A percentile compares a stretch with the other conserved stretches of the same genome.
These are phyloP conservation scores for Coniosporium apollinis DNA, from an alignment of 495 filamentous ascomycete species.

Conservation along the genomic window DNA sequence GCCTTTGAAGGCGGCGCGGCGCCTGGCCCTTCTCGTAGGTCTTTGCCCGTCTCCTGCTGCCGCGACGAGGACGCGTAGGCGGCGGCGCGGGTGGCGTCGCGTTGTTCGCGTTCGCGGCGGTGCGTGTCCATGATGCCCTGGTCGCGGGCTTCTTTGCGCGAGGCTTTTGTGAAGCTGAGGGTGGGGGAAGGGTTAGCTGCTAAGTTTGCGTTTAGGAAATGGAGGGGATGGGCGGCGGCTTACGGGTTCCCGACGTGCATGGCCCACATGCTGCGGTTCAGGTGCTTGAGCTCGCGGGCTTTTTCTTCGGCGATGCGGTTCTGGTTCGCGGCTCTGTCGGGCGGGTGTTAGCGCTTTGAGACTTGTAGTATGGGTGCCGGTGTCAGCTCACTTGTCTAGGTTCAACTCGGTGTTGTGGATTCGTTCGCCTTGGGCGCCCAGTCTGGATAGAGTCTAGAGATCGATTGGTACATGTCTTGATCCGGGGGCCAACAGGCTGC, in stretches of 20 bases:
- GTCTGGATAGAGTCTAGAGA: conserved; percentile 45
- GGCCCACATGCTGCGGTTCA: conserved; percentile 54
- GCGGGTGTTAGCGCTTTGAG: no score
- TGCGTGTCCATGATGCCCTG: conserved; percentile 43
- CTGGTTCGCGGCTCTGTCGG: conserved; percentile 38
- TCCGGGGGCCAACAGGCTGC: no score
- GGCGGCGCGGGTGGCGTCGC: conserved; percentile 50
- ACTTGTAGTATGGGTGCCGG: no score
- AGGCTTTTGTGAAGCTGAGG: conserved; percentile 42
- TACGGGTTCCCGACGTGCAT: conserved; percentile 53
- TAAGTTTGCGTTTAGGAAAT: no score
- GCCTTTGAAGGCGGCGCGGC: conserved; percentile 20
- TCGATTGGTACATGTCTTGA: no score
- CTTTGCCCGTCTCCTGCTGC: conserved; percentile 42
- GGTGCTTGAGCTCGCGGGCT: conserved; percentile 54
- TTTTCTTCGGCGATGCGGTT: conserved; percentile 59
- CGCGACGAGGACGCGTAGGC: conserved; percentile 40
- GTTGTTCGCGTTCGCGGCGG: conserved; percentile 44
- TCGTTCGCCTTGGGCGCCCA: conserved; percentile 58
- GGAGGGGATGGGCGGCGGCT: no score
- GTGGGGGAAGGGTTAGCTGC: no score
- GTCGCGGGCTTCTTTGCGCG: conserved; percentile 42
- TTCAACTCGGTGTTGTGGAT: conserved; percentile 65
- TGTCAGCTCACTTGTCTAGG: conserved; percentile 39
- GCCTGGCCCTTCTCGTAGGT: conserved; percentile 18